Evolutionary conservation across 2,329 filamentous ascomycete genomes (phyloP), one percentile per base, ranked within the genome.

Genomic region (Monilinia aucupariae): DNA sequence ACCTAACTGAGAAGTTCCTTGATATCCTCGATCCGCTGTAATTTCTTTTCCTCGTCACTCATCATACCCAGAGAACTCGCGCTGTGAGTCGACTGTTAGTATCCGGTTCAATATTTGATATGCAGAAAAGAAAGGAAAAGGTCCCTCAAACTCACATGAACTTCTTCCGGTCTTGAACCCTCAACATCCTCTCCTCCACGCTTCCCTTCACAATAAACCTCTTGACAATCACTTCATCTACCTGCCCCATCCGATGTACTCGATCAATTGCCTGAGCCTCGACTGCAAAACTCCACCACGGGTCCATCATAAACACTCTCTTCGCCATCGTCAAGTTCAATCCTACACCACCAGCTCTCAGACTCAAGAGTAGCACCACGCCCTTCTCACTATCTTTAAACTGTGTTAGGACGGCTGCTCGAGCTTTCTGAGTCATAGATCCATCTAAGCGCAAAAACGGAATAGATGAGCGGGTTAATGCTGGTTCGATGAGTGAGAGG

Each of bases 291-390:
- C 90, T 96, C 94, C 94, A 99, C 94, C 94, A 99, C 0, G 94
- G 94, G 75, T 99, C 94, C 94, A 99, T 97, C 90, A 99, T 96
- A 78, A 89, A 99, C 6, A 99, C 96, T 61, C 90, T 81, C 67
- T 88, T 91, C 7, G 94, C 94, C 68, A 87, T 87, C 0, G 93
- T 97, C 65, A 99, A 77, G 73, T 99, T 99, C 50, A 99, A 80
- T 0, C 94, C 94, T 0, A 99, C 94, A 30, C 94, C 96, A 5
- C 96, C 94, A 0, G 96, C 94, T 25, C 91, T 84, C 62, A 99
- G 79, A 70, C 88, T 93, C 59, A 99, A 83, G 1, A 99, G 80
- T 4, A 99, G 79, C 1, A 99, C 84, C 2, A 83, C 84, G 30
- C 91, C 90, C 55, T 82, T 85, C 2, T 78, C 74, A 63, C 80